These are phyloP conservation scores for Elongisporangium prolatum DNA, from an alignment of 352 stramenopile species.

Conservation along the genomic window DNA sequence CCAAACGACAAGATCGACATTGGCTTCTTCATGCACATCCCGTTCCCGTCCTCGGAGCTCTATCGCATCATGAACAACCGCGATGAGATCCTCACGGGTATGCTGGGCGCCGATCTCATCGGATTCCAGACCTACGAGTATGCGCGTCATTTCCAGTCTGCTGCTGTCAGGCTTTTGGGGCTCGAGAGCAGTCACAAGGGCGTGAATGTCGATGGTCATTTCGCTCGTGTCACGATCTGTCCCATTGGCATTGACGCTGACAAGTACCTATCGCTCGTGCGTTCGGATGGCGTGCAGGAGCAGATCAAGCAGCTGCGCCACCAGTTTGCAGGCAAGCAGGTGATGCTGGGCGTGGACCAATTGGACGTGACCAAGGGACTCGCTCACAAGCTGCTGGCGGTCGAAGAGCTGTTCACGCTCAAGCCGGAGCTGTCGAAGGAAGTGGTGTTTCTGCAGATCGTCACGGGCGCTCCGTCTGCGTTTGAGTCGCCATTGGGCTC, in stretches of 20 bases:
- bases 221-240: conserved; percentile 83
- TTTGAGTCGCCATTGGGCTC: conserved; percentile 68
- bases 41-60: conserved; percentile 87
- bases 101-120: conserved; percentile 85
- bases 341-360: conserved; percentile 83
- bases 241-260: conserved; percentile 85
- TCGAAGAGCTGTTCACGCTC: conserved; percentile 85
- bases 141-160: conserved; percentile 86
- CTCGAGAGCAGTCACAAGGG: conserved; percentile 86
- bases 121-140: conserved; percentile 91
- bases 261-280: conserved; percentile 65
- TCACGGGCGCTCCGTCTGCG: conserved; percentile 40
- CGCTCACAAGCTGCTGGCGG: conserved; percentile 86
- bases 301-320: conserved; percentile 48
- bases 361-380: conserved; percentile 89
- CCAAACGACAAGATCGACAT: conserved; percentile 88
- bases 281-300: conserved; percentile 58
- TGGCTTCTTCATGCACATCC: conserved; percentile 89
- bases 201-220: conserved; percentile 87
- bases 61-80: conserved; percentile 89
- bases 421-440: conserved; percentile 90
- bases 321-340: conserved; percentile 78
- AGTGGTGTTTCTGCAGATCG: conserved; percentile 94
- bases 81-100: conserved; percentile 83
- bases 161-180: conserved; percentile 78